These are phyloP conservation scores for Tricholoma sp. DNA, from an alignment of 768 basidiomycete species.

Conservation along the genomic window DNA sequence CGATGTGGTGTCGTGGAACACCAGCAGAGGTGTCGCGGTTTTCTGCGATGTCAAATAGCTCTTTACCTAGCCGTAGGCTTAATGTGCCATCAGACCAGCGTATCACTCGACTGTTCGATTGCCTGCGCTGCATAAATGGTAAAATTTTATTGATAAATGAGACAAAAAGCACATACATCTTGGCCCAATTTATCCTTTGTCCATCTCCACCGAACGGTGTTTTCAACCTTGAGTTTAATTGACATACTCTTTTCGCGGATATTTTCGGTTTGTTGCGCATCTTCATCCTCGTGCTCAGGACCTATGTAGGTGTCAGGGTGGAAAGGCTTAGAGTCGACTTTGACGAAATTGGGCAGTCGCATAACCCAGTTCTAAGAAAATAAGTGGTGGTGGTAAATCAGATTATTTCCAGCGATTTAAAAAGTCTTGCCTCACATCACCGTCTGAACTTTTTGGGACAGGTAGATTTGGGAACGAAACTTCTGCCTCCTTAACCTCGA, in stretches of 20 bases:
- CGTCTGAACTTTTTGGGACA: slow-evolving; percentile 73
- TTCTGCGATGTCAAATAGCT: slow-evolving; percentile 87
- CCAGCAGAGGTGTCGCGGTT: slow-evolving; percentile 74
- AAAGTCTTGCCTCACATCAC: slow-evolving; percentile 52
- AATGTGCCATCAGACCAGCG: slow-evolving; percentile 95
- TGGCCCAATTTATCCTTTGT: slow-evolving; percentile 65
- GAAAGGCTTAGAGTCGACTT: slow-evolving; percentile 85
- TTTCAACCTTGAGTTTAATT: slow-evolving; percentile 86
- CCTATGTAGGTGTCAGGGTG: slow-evolving; percentile 82
- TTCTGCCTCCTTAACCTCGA: slow-evolving; percentile 61
- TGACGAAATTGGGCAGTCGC: slow-evolving; percentile 90
- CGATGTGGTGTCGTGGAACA: slow-evolving; percentile 51
- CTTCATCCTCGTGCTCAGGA: slow-evolving; percentile 74
- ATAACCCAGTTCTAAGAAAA: slow-evolving; percentile 77
- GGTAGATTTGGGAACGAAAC: slow-evolving; percentile 86
- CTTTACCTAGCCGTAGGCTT: slow-evolving; percentile 88
- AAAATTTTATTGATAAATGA: slow-evolving; percentile 4
- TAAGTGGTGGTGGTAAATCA: background rate
- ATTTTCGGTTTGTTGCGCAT: slow-evolving; percentile 49
- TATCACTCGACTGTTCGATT: slow-evolving; percentile 88
- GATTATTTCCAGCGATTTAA: slow-evolving; percentile 4
- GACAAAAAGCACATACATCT: slow-evolving; percentile 54
- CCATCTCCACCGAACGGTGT: slow-evolving; percentile 97
- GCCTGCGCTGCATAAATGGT: slow-evolving; percentile 49
- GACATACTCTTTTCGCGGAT: slow-evolving; percentile 76